A percentile compares a stretch with the other conserved stretches of the same genome.
Conservation (phyloP, 768 basidiomycete genomes). For the Leccinum fibrillosum region DNA sequence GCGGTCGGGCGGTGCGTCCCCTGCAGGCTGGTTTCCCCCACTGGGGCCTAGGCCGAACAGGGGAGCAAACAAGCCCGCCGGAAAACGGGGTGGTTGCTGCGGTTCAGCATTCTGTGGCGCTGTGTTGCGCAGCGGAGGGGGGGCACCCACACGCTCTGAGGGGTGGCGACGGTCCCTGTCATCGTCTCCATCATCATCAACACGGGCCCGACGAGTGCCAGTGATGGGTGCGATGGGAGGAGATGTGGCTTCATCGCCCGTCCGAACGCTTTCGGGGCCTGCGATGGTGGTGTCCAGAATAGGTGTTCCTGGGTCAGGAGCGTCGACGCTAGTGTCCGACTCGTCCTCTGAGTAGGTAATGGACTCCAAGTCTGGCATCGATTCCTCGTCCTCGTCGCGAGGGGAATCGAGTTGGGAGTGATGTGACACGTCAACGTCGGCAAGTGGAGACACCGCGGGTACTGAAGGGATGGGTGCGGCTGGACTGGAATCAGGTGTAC, state of each 20-base stretch:
- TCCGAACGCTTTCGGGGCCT: slow-evolving; percentile 28
- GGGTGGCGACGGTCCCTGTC: slow-evolving; percentile 64
- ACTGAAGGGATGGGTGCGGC: neutral
- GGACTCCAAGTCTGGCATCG: slow-evolving; percentile 42
- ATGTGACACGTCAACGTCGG: slow-evolving; percentile 8
- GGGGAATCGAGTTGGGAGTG: slow-evolving; percentile 1
- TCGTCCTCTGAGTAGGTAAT: slow-evolving; percentile 38
- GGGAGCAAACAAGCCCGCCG: slow-evolving; percentile 22
- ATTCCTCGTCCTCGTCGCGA: slow-evolving; percentile 33
- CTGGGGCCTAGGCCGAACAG: slow-evolving; percentile 22
- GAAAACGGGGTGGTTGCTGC: slow-evolving; percentile 18
- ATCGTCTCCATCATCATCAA: slow-evolving; percentile 60
- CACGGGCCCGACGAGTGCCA: slow-evolving; percentile 48
- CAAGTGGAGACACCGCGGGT: neutral
- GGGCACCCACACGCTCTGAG: slow-evolving; percentile 48
- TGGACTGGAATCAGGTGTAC: slow-evolving; percentile 1
- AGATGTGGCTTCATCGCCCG: slow-evolving; percentile 30
- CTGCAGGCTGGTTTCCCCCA: slow-evolving; percentile 9
- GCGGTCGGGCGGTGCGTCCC: slow-evolving; percentile 22
- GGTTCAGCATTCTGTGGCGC: slow-evolving; percentile 23
- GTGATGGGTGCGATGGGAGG: slow-evolving; percentile 32
- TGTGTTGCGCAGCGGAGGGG: slow-evolving; percentile 17
- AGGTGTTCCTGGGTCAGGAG: slow-evolving; percentile 29
- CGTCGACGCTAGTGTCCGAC: slow-evolving; percentile 29
- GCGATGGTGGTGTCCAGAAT: slow-evolving; percentile 18